Conservation (phyloP, 2,329 filamentous ascomycete genomes). For the Verticillium nubilum region DNA sequence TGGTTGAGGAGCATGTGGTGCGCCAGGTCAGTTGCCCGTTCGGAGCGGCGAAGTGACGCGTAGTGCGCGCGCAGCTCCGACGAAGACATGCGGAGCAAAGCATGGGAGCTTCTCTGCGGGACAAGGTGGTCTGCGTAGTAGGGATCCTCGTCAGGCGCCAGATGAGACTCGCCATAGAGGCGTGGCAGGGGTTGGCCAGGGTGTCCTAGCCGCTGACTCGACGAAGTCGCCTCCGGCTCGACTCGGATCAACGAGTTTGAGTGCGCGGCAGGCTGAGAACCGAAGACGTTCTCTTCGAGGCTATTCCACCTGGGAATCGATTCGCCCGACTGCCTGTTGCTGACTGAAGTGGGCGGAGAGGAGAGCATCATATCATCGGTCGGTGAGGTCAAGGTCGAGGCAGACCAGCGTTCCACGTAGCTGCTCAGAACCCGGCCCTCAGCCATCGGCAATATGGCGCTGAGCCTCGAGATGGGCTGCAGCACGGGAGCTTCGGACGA, state of each 20-base stretch:
- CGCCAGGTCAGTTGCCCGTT: conserved; percentile 6
- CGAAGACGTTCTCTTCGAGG: not conserved
- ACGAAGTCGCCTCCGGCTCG: not conserved
- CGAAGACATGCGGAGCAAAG: conserved; percentile 5
- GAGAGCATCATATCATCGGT: conserved; percentile 4
- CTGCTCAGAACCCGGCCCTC: conserved; percentile 23
- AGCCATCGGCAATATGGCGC: conserved; percentile 33
- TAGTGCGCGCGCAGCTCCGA: conserved; percentile 10
- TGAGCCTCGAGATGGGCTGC: conserved; percentile 18
- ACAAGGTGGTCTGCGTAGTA: not conserved
- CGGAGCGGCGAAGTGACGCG: conserved; percentile 5
- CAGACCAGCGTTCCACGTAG: conserved; percentile 9
- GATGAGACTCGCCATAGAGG: not conserved
- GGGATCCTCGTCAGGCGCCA: not conserved
- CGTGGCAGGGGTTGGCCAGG: not conserved
- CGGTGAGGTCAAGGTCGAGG: conserved; percentile 8
- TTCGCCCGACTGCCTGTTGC: not conserved
- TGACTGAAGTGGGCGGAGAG: conserved; percentile 6
- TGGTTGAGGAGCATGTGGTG: conserved; percentile 13
- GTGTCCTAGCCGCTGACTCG: not conserved
- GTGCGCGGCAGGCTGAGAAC: not conserved
- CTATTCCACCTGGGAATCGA: not conserved
- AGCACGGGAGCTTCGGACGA: conserved; percentile 2
- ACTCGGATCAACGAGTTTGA: not conserved
- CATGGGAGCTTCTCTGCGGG: not conserved